These are phyloP conservation scores for Perilla frutescens DNA, from an alignment of 257 asterid species.

Conservation along the genomic window DNA sequence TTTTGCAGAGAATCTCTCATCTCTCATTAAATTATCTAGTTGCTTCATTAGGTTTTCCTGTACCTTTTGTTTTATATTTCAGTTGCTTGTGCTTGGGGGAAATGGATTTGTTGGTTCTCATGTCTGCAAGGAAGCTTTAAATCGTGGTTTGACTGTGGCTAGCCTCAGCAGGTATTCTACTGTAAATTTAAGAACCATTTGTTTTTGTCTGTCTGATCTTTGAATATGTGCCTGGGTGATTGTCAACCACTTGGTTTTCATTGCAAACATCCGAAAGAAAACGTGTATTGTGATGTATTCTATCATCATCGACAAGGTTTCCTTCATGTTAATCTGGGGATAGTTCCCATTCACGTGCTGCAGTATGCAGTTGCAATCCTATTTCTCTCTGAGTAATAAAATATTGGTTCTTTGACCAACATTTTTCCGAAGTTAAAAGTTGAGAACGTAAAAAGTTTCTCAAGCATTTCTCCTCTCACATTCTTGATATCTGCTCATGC, in stretches of 20 bases:
- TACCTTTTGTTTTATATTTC: constrained; percentile 34
- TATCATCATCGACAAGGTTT: background rate
- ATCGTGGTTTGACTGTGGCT: constrained; percentile 74
- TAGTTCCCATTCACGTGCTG: constrained; percentile 4
- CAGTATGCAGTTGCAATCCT: background rate
- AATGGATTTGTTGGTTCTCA: constrained; percentile 98
- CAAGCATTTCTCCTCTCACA: constrained; percentile 13
- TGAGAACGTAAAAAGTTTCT: constrained; percentile 1
- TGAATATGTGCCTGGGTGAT: constrained; percentile 10
- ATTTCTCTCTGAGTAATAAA: background rate
- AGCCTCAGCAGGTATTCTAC: constrained; percentile 87
- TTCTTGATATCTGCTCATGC: too few relatives aligned
- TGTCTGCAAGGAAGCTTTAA: constrained; percentile 86
- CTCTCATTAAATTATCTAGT: constrained; percentile 5
- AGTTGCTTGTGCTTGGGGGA: constrained; percentile 98
- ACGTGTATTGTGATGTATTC: background rate
- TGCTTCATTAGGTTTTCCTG: constrained; percentile 6
- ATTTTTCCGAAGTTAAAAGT: background rate
- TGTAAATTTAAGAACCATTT: constrained; percentile 1
- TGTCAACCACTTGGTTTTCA: background rate
- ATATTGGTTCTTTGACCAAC: background rate
- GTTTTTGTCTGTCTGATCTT: constrained; percentile 20
- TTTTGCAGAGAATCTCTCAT: constrained; percentile 27
- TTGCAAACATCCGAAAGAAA: background rate
- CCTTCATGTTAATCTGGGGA: background rate